Evolutionary conservation across 306 rosid species (phyloP), one percentile per base, ranked within the genome.

Genomic region (Lathyrus tuberosus): DNA sequence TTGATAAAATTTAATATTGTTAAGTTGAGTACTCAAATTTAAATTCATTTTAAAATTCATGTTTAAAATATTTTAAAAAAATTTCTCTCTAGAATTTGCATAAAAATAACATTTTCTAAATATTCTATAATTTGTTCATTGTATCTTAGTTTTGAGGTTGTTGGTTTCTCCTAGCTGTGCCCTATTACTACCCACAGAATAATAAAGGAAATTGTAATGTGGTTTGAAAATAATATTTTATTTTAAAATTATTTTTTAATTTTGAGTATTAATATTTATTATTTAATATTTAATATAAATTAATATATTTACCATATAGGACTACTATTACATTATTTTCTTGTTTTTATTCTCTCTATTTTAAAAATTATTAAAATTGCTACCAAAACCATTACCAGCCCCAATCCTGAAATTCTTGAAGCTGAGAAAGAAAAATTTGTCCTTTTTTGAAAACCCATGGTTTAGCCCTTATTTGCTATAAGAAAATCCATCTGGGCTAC

Each of bases 91-190:
- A 69, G 41, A 57, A 51, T 76, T 76, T 72, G 57, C 52, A 46
- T 70, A 57, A 40, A 69, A 37, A 4, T 66, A 5, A 17, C 3
- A 46, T 20, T 26, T 63, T 59, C 62, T 26, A 54, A 60, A 49
- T 60, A 44, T 18, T 38, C 5, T 40, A 11, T 26, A 57, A 16
- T 64, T 47, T 46, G 67, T 51, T 30, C 14, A 38, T 9, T 20
- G 17, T 49, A 41, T 3, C 57, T 70, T 65, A 48, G 67, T 31
- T 40, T 54, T 73, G 72, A 54, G 87, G 86, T 79, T 71, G 85
- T 71, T 77, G 80, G 71, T 68, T 76, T 81, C 68, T 76, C 67
- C 68, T 47, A 64, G 62, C 77, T 68, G 77, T 75, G n/a, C 63
- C 81, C 38, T 33, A 70, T 51, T 69, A 22, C 56, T 80, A 65